Evolutionary conservation across 208 protist genomes (phyloP).

Genomic region (Trypanosoma cruzi): DNA sequence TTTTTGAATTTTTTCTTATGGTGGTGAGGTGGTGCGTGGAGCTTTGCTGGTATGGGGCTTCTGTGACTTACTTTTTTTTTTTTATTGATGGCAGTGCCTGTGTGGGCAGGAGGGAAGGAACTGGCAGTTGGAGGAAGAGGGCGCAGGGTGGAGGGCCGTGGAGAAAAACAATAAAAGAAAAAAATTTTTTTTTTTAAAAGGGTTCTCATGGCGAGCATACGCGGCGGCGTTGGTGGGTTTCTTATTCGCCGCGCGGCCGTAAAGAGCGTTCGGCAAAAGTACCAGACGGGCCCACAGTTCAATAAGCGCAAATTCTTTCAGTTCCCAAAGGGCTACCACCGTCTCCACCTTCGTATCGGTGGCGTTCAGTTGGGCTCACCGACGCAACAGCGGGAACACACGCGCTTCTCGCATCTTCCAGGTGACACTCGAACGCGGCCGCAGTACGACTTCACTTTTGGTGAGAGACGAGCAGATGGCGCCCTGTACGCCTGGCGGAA

Average conservation of each 20-base stretch:
- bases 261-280: slow-evolving; percentile 71
- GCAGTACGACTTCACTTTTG: slow-evolving; percentile 72
- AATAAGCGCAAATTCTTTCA: slow-evolving; percentile 78
- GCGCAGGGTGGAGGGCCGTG: background rate
- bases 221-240: slow-evolving; percentile 81
- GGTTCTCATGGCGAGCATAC: slow-evolving; percentile 50
- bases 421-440: slow-evolving; percentile 68
- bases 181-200: background rate
- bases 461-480: slow-evolving; percentile 50
- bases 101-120: background rate
- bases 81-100: background rate
- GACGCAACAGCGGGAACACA: slow-evolving; percentile 67
- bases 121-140: background rate
- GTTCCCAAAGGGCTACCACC: slow-evolving; percentile 65
- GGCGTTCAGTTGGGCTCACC: slow-evolving; percentile 45
- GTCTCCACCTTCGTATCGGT: slow-evolving; percentile 65
- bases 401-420: slow-evolving; percentile 63
- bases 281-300: slow-evolving; percentile 81
- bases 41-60: background rate
- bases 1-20: background rate
- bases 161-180: background rate
- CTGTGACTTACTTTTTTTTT: slow-evolving; percentile 1
- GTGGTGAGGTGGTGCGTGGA: background rate
- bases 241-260: slow-evolving; percentile 62
- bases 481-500: slow-evolving; percentile 74